These are phyloP conservation scores for Mycocentrospora acerina DNA, from an alignment of 2,329 filamentous ascomycete species.

Conservation along the genomic window DNA sequence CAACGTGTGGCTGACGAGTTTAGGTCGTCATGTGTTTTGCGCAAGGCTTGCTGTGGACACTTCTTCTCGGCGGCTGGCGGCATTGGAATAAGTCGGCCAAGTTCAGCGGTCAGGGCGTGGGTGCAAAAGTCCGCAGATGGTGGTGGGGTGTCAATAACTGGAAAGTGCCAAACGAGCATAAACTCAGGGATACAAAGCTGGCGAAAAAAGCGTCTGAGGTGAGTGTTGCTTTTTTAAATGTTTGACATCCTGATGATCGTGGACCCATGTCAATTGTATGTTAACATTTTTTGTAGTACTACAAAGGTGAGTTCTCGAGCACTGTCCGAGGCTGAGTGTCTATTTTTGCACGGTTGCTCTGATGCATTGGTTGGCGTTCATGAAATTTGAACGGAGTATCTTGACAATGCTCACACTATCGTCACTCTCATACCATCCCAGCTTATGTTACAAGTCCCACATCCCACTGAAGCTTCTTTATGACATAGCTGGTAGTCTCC, in stretches of 20 bases:
- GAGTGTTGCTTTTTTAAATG: slow-evolving; percentile 36
- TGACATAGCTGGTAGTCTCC: too few relatives aligned
- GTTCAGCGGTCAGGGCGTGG: slow-evolving; percentile 73
- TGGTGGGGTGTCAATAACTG: slow-evolving; percentile 96
- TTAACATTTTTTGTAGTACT: slow-evolving; percentile 27
- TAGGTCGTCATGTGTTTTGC: slow-evolving; percentile 82
- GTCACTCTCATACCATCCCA: too few relatives aligned
- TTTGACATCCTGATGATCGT: slow-evolving; percentile 14
- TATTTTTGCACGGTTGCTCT: too few relatives aligned
- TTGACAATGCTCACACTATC: too few relatives aligned
- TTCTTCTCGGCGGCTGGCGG: slow-evolving; percentile 83
- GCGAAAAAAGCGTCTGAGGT: slow-evolving; percentile 40
- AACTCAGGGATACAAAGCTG: slow-evolving; percentile 31
- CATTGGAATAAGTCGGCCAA: slow-evolving; percentile 81
- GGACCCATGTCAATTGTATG: not conserved
- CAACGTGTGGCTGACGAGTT: slow-evolving; percentile 1
- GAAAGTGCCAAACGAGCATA: slow-evolving; percentile 46
- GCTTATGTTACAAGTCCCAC: too few relatives aligned
- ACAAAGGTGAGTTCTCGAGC: slow-evolving; percentile 29
- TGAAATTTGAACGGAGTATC: too few relatives aligned
- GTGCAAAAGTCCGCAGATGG: slow-evolving; percentile 80
- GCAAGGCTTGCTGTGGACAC: slow-evolving; percentile 87
- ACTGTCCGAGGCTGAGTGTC: slow-evolving; percentile 19
- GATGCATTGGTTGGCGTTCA: slow-evolving; percentile 17
- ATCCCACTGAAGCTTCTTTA: too few relatives aligned